Base-by-base conservation (phyloP, 768 basidiomycete genomes). In the Kondoa malvinella region DNA sequence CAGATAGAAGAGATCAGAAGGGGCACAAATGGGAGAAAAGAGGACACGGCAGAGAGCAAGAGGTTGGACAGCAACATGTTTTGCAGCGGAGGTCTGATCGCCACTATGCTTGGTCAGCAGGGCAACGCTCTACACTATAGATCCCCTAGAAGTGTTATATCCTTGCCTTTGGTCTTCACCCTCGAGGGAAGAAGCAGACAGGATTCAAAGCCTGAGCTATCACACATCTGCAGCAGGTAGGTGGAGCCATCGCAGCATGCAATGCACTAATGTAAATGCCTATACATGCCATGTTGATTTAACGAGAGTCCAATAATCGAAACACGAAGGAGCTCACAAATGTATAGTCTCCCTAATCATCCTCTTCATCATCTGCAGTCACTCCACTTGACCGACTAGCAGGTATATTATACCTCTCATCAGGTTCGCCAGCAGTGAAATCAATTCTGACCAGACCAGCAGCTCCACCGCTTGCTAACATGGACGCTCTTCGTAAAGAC, bases 391-490 rank as follows among this genome's bases (percentile, higher is more conserved):
- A n/a, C n/a, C 25, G 58, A 60, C 58, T 60, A 60, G 58, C 25
- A 60, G 25, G 14, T 4, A 31, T 25, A 60, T 14, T 60, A 8
- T 29, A 4, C 14, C n/a, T 26, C 29, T n/a, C 26, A 26, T 59
- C 61, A 56, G 66, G 66, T 17, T 27, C 15, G 14, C 27, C n/a
- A 17, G 65, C 29, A n/a, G 25, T 26, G 25, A 67, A 83, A 72
- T 99, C 92, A 12, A 97, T 81, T 62, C 94, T 80, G 72, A 87
- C 91, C 25, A 97, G 77, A 0, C 92, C 95, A 8, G 86, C 86
- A 3, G 84, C 89, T 15, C 87, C 89, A 0, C 85, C 87, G 21
- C 86, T 87, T 1, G 87, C 91, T 25, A 92, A 77, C 71, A 90
- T 72, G 0, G 76, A 25, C 78, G 81, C 63, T 80, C 82, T 25